Percentiles rank a stretch among this genome's conserved stretches.
These are phyloP conservation scores for Aspergillus pseudoterreus DNA, from an alignment of 2,329 filamentous ascomycete genomes.

Conservation along the genomic window DNA sequence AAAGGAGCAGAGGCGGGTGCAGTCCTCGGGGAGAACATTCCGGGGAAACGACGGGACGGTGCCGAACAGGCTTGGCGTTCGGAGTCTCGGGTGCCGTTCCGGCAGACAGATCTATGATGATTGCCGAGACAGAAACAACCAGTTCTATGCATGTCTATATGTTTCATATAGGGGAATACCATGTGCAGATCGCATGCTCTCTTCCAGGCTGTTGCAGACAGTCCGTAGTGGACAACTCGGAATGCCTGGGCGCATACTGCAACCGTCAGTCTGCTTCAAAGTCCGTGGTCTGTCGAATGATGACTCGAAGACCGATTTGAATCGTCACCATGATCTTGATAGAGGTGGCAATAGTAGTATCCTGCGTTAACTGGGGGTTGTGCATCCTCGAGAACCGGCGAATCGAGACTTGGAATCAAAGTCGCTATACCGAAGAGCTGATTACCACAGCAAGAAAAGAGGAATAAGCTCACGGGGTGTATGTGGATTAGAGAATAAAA, in stretches of 20 bases:
- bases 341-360: background rate
- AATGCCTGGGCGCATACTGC: background rate
- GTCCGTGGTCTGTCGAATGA: background rate
- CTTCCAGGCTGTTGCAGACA: background rate
- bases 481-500: too few species aligned
- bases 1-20: background rate
- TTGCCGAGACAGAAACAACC: too few species aligned
- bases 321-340: constrained; percentile 7
- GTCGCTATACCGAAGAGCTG: background rate
- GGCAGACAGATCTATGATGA: background rate
- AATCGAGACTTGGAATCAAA: background rate
- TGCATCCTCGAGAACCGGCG: background rate
- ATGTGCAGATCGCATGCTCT: too few species aligned
- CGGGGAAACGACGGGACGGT: background rate
- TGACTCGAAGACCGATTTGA: background rate
- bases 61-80: background rate
- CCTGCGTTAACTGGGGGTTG: background rate
- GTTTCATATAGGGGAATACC: too few species aligned
- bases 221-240: background rate
- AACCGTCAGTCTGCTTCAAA: background rate
- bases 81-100: background rate
- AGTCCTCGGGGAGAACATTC: too few species aligned
- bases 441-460: background rate
- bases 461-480: background rate
- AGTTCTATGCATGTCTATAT: too few species aligned